These are phyloP conservation scores for Diphasiastrum complanatum DNA, from an alignment of 83 land plant species.

Conservation along the genomic window DNA sequence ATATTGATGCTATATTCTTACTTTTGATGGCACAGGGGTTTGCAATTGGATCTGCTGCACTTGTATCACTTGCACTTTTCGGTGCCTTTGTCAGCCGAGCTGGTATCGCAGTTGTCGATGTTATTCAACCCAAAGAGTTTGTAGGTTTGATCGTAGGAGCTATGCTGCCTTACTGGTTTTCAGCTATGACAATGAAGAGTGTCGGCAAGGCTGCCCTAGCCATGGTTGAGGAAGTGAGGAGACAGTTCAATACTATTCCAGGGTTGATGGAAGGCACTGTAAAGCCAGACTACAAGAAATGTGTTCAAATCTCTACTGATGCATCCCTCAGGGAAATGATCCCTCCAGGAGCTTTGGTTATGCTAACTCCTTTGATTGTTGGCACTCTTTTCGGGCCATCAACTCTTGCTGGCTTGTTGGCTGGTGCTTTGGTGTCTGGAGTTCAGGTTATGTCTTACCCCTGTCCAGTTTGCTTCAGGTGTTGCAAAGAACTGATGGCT, in stretches of 20 bases:
- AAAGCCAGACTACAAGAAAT: conserved; percentile 77
- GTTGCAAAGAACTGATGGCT: not conserved
- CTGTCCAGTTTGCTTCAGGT: not conserved
- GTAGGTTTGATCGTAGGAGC: conserved; percentile 79
- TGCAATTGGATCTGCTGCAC: conserved; percentile 85
- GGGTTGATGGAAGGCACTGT: conserved; percentile 71
- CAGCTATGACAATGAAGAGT: conserved; percentile 87
- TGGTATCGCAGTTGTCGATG: conserved; percentile 57
- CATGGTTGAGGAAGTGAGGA: conserved; percentile 86
- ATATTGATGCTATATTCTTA: not conserved
- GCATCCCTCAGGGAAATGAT: conserved; percentile 86
- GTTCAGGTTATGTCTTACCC: conserved; percentile 43
- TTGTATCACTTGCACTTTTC: conserved; percentile 74
- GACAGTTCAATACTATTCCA: conserved; percentile 68
- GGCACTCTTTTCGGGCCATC: conserved; percentile 72
- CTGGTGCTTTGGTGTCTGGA: conserved; percentile 80
- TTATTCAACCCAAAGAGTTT: conserved; percentile 64
- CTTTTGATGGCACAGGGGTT: conserved; percentile 45
- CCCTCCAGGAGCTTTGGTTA: conserved; percentile 78
- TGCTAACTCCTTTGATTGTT: conserved; percentile 75
- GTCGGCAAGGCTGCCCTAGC: conserved; percentile 78
- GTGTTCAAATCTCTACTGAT: conserved; percentile 78
- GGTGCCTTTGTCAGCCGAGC: conserved; percentile 85
- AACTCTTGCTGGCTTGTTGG: conserved; percentile 68
- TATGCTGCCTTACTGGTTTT: conserved; percentile 86